Evolutionary conservation across 805 yeast species (phyloP).

Genomic region (Metschnikowia similis): DNA sequence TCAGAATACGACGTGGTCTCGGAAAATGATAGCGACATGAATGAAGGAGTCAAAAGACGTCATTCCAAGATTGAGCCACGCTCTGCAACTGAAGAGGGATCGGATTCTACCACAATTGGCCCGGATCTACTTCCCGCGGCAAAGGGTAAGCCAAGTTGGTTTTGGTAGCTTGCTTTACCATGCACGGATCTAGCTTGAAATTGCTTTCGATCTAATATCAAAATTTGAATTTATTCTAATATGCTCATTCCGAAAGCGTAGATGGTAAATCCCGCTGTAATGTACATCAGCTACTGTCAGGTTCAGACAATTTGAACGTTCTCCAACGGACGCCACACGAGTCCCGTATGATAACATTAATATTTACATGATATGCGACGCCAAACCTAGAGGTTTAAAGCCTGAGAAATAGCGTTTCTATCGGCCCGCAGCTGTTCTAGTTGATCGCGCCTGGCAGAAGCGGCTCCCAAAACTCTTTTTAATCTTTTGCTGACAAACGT

Average conservation of each 20-base stretch:
- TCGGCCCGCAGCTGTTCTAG: constrained; percentile 24
- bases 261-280: not conserved
- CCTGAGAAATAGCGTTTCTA: constrained; percentile 26
- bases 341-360: not conserved
- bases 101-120: not conserved
- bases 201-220: not conserved
- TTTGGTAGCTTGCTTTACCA: not conserved
- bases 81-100: not conserved
- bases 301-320: not conserved
- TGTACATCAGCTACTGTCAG: not conserved
- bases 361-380: not conserved
- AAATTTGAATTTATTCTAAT: not conserved
- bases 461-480: constrained; percentile 24
- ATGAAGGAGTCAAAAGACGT: not conserved
- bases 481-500: constrained; percentile 29
- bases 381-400: constrained; percentile 24
- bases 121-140: not conserved
- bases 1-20: constrained; percentile 44
- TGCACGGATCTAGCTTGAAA: not conserved
- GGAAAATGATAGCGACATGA: not conserved
- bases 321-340: not conserved
- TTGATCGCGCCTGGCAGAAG: constrained; percentile 17
- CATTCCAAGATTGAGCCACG: not conserved
- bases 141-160: not conserved
- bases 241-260: not conserved